These are phyloP conservation scores for Austroboletus festivus DNA, from an alignment of 768 basidiomycete genomes.

Conservation along the genomic window DNA sequence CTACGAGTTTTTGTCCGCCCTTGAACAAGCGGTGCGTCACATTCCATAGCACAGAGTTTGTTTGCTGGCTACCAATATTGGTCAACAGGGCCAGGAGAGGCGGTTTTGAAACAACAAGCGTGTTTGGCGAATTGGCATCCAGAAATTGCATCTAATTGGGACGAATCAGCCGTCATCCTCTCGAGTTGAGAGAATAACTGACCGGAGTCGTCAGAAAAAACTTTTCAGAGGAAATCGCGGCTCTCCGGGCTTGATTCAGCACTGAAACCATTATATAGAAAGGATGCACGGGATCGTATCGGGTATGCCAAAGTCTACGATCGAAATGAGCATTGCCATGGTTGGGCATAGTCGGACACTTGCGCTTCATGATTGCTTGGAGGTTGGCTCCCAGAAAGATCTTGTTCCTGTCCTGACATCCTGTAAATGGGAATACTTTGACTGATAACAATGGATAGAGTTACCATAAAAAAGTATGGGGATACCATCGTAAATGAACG, in stretches of 20 bases:
- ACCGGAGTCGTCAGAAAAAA: conserved; percentile 49
- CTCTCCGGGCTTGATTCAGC: conserved; percentile 54
- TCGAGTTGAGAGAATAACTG: conserved; percentile 9
- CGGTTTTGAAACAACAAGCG: conserved; percentile 50
- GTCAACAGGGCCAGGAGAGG: conserved; percentile 57
- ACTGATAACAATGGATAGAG: not conserved
- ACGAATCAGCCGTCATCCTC: not conserved
- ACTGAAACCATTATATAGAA: conserved; percentile 44
- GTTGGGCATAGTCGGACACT: conserved; percentile 1
- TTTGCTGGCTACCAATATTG: conserved; percentile 45
- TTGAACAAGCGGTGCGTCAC: conserved; percentile 41
- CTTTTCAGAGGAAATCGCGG: conserved; percentile 41
- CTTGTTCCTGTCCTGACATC: conserved; percentile 46
- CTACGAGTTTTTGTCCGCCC: conserved; percentile 43
- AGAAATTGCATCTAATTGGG: conserved; percentile 45
- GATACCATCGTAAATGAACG: conserved; percentile 49
- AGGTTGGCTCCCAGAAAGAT: conserved; percentile 41
- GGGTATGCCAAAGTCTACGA: conserved; percentile 58
- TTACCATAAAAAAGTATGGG: conserved; percentile 50
- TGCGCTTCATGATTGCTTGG: conserved; percentile 54
- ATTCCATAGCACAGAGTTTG: conserved; percentile 38
- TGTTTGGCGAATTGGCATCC: conserved; percentile 34
- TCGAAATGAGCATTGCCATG: conserved; percentile 3
- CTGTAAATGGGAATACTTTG: not conserved
- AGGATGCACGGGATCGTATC: conserved; percentile 48